Evolutionary conservation across 306 rosid species (phyloP).

Genomic region (Trifolium fragiferum): DNA sequence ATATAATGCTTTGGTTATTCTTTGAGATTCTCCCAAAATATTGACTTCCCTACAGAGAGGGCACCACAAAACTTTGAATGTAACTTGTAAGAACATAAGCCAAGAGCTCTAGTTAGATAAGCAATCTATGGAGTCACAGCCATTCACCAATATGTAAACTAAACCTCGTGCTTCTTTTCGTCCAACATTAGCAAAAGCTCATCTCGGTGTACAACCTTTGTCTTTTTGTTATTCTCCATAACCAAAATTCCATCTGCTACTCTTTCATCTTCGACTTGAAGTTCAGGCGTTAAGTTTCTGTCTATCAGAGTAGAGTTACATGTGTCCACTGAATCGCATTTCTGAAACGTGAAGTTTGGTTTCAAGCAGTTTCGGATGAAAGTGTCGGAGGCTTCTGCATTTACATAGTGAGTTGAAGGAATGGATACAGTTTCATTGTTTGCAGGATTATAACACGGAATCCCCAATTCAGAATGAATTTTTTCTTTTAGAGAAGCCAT

Average conservation of each 20-base stretch:
- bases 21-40: slow-evolving; percentile 34
- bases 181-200: slow-evolving; percentile 70
- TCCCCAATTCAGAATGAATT: slow-evolving; percentile 84
- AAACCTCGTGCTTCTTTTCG: slow-evolving; percentile 55
- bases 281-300: slow-evolving; percentile 39
- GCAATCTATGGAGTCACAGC: slow-evolving; percentile 40
- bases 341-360: slow-evolving; percentile 76
- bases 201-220: slow-evolving; percentile 67
- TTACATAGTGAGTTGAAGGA: slow-evolving; percentile 61
- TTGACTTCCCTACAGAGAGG: background rate
- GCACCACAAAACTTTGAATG: slow-evolving; percentile 22
- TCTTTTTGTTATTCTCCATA: slow-evolving; percentile 57
- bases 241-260: slow-evolving; percentile 71
- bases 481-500: slow-evolving; percentile 75
- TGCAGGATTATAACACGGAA: slow-evolving; percentile 76
- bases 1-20: slow-evolving; percentile 28
- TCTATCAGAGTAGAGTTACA: slow-evolving; percentile 37
- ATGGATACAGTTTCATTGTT: slow-evolving; percentile 67
- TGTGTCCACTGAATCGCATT: slow-evolving; percentile 44
- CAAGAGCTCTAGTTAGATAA: slow-evolving; percentile 29
- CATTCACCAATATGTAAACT: slow-evolving; percentile 40
- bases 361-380: slow-evolving; percentile 60
- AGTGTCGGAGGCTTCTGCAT: slow-evolving; percentile 60
- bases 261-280: slow-evolving; percentile 75
- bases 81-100: slow-evolving; percentile 49